Evolutionary conservation across 2,329 filamentous ascomycete species (phyloP).

Genomic region (Fusarium sp.): DNA sequence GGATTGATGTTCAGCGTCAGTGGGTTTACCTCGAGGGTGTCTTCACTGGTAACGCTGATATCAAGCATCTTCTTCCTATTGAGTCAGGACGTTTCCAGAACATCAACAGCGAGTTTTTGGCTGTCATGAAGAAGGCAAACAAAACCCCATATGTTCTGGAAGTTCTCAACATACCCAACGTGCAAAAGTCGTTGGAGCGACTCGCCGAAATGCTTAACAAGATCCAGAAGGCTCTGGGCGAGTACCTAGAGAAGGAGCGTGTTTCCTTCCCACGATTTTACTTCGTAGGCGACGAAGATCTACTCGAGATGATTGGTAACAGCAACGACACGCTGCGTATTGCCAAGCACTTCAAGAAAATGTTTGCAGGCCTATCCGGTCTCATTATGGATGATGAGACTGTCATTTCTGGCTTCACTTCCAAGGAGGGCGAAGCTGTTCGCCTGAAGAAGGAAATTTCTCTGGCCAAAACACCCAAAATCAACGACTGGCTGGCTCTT

Average conservation of each 20-base stretch:
- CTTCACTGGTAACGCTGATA: constrained; percentile 98
- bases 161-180: constrained; percentile 93
- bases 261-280: constrained; percentile 99
- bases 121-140: constrained; percentile 99
- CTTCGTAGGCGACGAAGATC: constrained; percentile 98
- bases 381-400: constrained; percentile 91
- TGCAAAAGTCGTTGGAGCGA: constrained; percentile 95
- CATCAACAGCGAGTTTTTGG: constrained; percentile 98
- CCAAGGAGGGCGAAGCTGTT: constrained; percentile 93
- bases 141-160: constrained; percentile 96
- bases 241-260: constrained; percentile 97
- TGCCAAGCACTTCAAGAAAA: constrained; percentile 99
- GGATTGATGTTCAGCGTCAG: constrained; percentile 99
- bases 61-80: constrained; percentile 96
- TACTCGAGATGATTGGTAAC: constrained; percentile 99
- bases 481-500: constrained; percentile 98
- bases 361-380: constrained; percentile 97
- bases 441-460: constrained; percentile 91
- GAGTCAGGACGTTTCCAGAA: constrained; percentile 98
- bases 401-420: constrained; percentile 91
- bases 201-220: constrained; percentile 98
- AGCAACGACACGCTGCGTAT: constrained; percentile 97
- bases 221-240: constrained; percentile 97
- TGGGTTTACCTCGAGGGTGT: constrained; percentile 99
- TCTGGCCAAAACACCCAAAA: constrained; percentile 90